Conservation (phyloP, 2,329 filamentous ascomycete genomes). For the Triangularia verruculosa region DNA sequence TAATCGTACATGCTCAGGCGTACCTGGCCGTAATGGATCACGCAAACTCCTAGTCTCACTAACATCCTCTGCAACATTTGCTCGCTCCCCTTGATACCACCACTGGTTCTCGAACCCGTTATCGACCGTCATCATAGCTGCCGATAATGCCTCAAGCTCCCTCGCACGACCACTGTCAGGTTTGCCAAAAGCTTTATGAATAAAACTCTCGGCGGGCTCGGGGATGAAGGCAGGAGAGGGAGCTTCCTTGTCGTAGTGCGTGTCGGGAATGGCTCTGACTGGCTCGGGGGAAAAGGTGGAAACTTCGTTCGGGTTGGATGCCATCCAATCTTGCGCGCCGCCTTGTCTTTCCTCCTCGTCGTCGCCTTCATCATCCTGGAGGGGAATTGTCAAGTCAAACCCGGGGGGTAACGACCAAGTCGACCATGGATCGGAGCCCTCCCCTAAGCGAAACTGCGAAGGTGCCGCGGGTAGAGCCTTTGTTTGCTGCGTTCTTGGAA, state of each 20-base stretch:
- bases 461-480: conserved; percentile 44
- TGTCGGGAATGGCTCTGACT: conserved; percentile 15
- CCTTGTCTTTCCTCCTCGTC: conserved; percentile 7
- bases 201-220: conserved; percentile 12
- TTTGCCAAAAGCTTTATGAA: background rate
- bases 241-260: conserved; percentile 3
- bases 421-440: conserved; percentile 49
- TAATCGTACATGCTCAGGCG: conserved; percentile 8
- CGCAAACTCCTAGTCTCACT: background rate
- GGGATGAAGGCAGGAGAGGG: background rate
- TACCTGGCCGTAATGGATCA: background rate
- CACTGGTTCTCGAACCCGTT: conserved; percentile 58
- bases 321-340: conserved; percentile 9
- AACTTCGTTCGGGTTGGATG: conserved; percentile 25
- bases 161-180: conserved; percentile 37
- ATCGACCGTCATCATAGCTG: conserved; percentile 55
- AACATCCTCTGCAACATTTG: conserved; percentile 23
- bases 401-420: conserved; percentile 36
- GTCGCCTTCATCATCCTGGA: too few relatives aligned
- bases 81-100: conserved; percentile 50
- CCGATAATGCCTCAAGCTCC: conserved; percentile 49
- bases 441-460: conserved; percentile 43
- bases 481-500: conserved; percentile 16
- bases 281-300: conserved; percentile 27
- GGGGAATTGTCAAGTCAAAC: conserved; percentile 30